These are phyloP conservation scores for Graphilbum sp. DNA, from an alignment of 2,329 filamentous ascomycete species.

Conservation along the genomic window DNA sequence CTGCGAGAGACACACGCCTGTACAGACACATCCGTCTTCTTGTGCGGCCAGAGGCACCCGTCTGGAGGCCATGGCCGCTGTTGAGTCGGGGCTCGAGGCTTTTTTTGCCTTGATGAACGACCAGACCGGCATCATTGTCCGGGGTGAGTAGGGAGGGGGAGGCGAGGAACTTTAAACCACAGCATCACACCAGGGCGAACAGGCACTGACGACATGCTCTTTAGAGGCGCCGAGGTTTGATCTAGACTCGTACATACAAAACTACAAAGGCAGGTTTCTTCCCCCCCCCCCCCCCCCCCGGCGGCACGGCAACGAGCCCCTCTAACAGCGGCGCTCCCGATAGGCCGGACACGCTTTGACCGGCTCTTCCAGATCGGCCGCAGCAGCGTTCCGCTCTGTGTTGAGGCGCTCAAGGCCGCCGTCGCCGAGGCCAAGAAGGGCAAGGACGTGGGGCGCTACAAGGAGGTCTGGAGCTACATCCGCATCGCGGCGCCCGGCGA, in stretches of 20 bases:
- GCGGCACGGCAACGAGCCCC: too few relatives aligned
- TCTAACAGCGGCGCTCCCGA: too few relatives aligned
- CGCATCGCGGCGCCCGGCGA: constrained; percentile 47
- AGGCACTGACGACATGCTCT: background rate
- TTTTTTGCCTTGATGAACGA: constrained; percentile 32
- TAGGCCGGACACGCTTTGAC: constrained; percentile 66
- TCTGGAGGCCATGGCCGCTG: background rate
- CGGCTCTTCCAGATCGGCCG: constrained; percentile 70
- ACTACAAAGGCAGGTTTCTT: constrained; percentile 68
- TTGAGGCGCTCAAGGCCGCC: constrained; percentile 69
- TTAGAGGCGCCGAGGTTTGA: constrained; percentile 75
- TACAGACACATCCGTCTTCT: too few relatives aligned
- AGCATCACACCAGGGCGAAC: too few relatives aligned
- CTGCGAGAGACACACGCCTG: too few relatives aligned
- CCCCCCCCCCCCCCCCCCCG: too few relatives aligned
- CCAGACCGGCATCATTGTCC: constrained; percentile 29
- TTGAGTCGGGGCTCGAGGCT: constrained; percentile 1
- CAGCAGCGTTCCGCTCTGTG: constrained; percentile 56
- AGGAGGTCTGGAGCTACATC: constrained; percentile 49
- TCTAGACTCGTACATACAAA: constrained; percentile 75
- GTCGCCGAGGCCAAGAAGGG: constrained; percentile 60
- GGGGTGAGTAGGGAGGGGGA: constrained; percentile 19
- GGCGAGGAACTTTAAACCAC: too few relatives aligned
- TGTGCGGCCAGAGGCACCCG: background rate
- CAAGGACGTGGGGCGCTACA: constrained; percentile 57